A percentile compares a stretch with the other conserved stretches of the same genome.
Evolutionary conservation across 1,284 basidiomycete species (phyloP).

Genomic region (Naganishia liquefaciens): DNA sequence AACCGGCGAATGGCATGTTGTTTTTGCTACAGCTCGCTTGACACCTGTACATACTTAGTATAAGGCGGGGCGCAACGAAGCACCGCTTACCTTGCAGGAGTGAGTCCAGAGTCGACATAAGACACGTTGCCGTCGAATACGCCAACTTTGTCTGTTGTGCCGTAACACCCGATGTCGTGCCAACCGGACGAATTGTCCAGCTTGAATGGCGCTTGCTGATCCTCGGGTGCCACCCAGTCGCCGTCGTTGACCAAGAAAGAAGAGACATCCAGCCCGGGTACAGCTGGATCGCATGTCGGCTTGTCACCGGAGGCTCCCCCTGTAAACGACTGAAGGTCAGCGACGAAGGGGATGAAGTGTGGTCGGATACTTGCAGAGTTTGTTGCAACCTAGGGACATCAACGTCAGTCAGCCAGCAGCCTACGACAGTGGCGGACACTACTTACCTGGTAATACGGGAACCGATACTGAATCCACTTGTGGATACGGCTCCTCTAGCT

Average conservation of each 20-base stretch:
- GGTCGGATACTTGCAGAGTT: constrained; percentile 29
- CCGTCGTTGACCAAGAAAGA: constrained; percentile 39
- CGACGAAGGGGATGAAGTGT: neutral
- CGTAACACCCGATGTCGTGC: constrained; percentile 39
- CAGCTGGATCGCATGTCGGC: constrained; percentile 33
- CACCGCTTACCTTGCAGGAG: constrained; percentile 9
- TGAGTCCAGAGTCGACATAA: constrained; percentile 17
- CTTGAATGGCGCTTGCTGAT: constrained; percentile 25
- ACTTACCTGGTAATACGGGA: constrained; percentile 39
- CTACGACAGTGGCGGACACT: no score
- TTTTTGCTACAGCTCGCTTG: constrained; percentile 26
- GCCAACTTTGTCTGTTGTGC: constrained; percentile 1
- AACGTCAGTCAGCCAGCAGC: neutral
- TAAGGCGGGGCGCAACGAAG: neutral
- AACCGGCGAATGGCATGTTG: constrained; percentile 18
- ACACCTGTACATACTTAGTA: constrained; percentile 2
- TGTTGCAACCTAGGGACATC: constrained; percentile 43
- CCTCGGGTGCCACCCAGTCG: constrained; percentile 31
- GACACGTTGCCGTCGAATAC: constrained; percentile 19
- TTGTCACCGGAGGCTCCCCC: constrained; percentile 35
- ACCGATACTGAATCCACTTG: constrained; percentile 39
- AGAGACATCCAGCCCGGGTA: constrained; percentile 36
- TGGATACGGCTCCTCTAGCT: constrained; percentile 37
- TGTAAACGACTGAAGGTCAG: constrained; percentile 34
- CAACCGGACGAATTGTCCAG: constrained; percentile 38